Evolutionary conservation across 441 rosid species (phyloP).

Genomic region (Raphanus hybrid): DNA sequence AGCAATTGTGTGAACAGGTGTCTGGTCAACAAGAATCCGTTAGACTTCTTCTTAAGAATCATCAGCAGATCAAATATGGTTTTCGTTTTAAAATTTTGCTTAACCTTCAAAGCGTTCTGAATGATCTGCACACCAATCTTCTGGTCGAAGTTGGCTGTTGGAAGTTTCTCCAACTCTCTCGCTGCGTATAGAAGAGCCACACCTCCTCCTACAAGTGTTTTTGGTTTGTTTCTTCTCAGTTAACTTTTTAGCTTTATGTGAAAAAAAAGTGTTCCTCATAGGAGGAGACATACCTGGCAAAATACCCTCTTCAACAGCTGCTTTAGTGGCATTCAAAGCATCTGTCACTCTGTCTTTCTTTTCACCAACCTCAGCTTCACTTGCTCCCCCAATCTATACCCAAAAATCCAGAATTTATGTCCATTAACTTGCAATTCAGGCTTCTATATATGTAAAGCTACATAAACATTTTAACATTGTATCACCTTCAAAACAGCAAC

Average conservation of each 20-base stretch:
- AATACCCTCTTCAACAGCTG: constrained; percentile 95
- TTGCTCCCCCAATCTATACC: constrained; percentile 84
- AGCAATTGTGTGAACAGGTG: constrained; percentile 77
- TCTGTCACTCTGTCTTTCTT: constrained; percentile 92
- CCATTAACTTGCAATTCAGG: neutral
- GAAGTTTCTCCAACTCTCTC: constrained; percentile 73
- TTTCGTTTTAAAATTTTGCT: neutral
- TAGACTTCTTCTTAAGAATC: constrained; percentile 2
- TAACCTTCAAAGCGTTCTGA: constrained; percentile 90
- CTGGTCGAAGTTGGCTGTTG: constrained; percentile 84
- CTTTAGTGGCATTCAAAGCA: constrained; percentile 92
- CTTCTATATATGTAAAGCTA: neutral
- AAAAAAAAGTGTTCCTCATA: constrained; percentile 4
- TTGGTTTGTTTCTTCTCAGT: neutral
- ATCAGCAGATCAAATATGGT: neutral
- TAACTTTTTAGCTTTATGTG: neutral
- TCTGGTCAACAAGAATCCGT: constrained; percentile 38
- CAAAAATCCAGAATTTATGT: neutral
- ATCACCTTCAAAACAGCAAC: constrained; percentile 64
- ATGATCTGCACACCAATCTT: constrained; percentile 88
- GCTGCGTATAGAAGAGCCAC: constrained; percentile 85
- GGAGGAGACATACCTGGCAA: constrained; percentile 62
- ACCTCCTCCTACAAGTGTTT: constrained; percentile 68
- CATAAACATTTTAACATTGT: too few relatives aligned
- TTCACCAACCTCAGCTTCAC: constrained; percentile 89